These are phyloP conservation scores for Nematodospora anomalae DNA, from an alignment of 1,139 yeast species.

Conservation along the genomic window DNA sequence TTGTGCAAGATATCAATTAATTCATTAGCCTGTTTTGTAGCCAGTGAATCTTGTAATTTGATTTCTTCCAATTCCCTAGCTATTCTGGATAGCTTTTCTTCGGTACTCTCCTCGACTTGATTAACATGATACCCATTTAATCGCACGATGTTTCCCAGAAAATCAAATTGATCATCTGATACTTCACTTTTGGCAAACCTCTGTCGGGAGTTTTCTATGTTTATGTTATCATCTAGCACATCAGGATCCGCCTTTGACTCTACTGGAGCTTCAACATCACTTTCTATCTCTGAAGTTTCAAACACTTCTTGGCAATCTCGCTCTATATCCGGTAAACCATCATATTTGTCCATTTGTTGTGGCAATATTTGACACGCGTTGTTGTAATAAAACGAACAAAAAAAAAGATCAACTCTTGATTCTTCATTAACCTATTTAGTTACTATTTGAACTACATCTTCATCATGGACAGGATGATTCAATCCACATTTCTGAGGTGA, in stretches of 20 bases:
- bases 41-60: slow-evolving; percentile 6
- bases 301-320: slow-evolving; percentile 37
- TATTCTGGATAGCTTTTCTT: slow-evolving; percentile 47
- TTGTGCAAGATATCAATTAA: slow-evolving; percentile 11
- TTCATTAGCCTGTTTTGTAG: slow-evolving; percentile 5
- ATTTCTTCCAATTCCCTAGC: slow-evolving; percentile 46
- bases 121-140: slow-evolving; percentile 29
- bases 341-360: slow-evolving; percentile 19
- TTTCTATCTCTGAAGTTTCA: slow-evolving; percentile 53
- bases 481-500: slow-evolving; percentile 97
- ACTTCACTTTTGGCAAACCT: slow-evolving; percentile 21
- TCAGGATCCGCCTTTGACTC: slow-evolving; percentile 6
- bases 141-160: slow-evolving; percentile 36
- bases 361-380: neutral
- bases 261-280: slow-evolving; percentile 15
- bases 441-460: slow-evolving; percentile 89
- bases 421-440: slow-evolving; percentile 66
- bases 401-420: no score
- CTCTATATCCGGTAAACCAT: slow-evolving; percentile 31
- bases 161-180: slow-evolving; percentile 26
- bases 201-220: slow-evolving; percentile 23
- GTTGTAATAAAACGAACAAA: neutral
- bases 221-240: slow-evolving; percentile 19
- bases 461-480: slow-evolving; percentile 80
- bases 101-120: slow-evolving; percentile 35